Conservation (phyloP, 805 yeast genomes). For the Cyberlindnera maritima region DNA sequence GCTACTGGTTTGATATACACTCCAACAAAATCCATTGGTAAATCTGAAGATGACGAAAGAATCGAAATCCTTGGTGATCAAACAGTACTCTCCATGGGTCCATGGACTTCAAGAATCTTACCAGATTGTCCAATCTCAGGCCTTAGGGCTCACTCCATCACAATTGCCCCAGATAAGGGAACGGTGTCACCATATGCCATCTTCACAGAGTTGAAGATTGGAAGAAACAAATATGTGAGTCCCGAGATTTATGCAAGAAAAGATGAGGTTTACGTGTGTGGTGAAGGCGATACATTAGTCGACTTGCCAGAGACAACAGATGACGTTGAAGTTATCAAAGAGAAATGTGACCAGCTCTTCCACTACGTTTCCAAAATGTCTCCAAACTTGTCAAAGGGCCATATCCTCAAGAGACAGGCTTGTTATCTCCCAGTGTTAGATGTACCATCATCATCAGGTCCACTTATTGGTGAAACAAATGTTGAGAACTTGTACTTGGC, state of each 20-base stretch:
- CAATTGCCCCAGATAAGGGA: slow-evolving; percentile 75
- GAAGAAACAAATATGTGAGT: slow-evolving; percentile 65
- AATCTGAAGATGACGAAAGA: slow-evolving; percentile 32
- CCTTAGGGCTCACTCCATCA: slow-evolving; percentile 90
- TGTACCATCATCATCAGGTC: slow-evolving; percentile 90
- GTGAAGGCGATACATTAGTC: slow-evolving; percentile 91
- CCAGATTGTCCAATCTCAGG: slow-evolving; percentile 96
- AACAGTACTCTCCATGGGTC: slow-evolving; percentile 87
- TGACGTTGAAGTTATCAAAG: slow-evolving; percentile 83
- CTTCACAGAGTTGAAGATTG: slow-evolving; percentile 84
- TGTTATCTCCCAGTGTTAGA: slow-evolving; percentile 94
- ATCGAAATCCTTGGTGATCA: slow-evolving; percentile 64
- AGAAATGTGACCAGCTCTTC: slow-evolving; percentile 85
- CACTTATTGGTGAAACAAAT: slow-evolving; percentile 90
- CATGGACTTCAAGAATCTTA: slow-evolving; percentile 90
- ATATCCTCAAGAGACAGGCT: slow-evolving; percentile 81
- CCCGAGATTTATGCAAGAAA: slow-evolving; percentile 95
- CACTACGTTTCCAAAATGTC: slow-evolving; percentile 76
- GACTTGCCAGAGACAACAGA: slow-evolving; percentile 93
- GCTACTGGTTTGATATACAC: slow-evolving; percentile 71
- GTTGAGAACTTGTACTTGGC: slow-evolving; percentile 77
- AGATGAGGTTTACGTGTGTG: slow-evolving; percentile 95
- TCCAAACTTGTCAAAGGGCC: slow-evolving; percentile 67
- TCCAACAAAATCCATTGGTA: slow-evolving; percentile 31
- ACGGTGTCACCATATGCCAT: slow-evolving; percentile 90